Percentiles rank a stretch among this genome's conserved stretches.
phyloP scores from a whole-genome alignment of 306 rosid species.

The Corylus avellana region DNA sequence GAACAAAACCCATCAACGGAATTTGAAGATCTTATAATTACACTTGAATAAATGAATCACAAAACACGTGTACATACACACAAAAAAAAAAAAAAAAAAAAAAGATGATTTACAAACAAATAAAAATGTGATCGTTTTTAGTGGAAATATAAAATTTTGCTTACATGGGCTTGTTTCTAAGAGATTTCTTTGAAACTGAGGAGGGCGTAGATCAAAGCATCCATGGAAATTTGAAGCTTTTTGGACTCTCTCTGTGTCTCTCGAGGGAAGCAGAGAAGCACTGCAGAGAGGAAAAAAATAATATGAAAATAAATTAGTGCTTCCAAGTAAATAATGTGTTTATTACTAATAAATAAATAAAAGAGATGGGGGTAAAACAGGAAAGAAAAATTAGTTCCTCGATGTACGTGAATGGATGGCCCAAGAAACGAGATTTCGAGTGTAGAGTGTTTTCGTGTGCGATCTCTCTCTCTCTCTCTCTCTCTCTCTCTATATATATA shows the following conservation, averaged over 20 bases:
- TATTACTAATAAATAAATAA: not conserved
- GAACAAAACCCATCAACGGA: slow-evolving; percentile 24
- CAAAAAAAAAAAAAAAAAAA: not conserved
- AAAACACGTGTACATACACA: slow-evolving; percentile 9
- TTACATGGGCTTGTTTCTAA: slow-evolving; percentile 62
- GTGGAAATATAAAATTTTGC: slow-evolving; percentile 21
- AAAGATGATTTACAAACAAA: not conserved
- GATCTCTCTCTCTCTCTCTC: not conserved
- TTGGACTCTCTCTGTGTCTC: slow-evolving; percentile 21
- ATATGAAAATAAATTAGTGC: slow-evolving; percentile 1
- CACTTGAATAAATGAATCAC: slow-evolving; percentile 30
- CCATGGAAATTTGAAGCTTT: slow-evolving; percentile 47
- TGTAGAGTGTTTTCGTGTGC: slow-evolving; percentile 29
- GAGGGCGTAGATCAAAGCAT: slow-evolving; percentile 57
- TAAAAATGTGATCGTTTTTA: not conserved
- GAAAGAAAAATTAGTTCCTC: slow-evolving; percentile 33
- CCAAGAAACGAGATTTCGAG: slow-evolving; percentile 57
- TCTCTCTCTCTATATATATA: no score
- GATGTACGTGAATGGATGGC: slow-evolving; percentile 48
- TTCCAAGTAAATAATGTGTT: not conserved
- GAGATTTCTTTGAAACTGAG: slow-evolving; percentile 41
- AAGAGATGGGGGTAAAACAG: slow-evolving; percentile 43
- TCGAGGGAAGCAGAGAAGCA: slow-evolving; percentile 34
- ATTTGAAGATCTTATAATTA: slow-evolving; percentile 24
- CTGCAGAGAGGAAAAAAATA: slow-evolving; percentile 4